A percentile compares a stretch with the other conserved stretches of the same genome.
Evolutionary conservation across 768 basidiomycete genomes (phyloP).

Genomic region (Mrakia blollopis): DNA sequence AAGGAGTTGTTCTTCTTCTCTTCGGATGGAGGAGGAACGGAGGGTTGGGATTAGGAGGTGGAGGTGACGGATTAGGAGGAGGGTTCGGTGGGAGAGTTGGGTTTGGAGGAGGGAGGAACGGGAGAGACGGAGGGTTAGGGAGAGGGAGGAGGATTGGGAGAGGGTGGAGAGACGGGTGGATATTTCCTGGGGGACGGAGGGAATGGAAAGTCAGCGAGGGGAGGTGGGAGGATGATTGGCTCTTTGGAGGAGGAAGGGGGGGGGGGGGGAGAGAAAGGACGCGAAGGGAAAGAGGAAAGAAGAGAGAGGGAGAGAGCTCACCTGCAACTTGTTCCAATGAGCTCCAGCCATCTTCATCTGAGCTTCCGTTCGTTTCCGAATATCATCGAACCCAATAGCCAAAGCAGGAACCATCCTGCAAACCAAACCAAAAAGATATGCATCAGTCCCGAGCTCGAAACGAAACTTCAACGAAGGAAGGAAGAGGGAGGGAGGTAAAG

Average conservation of each 20-base stretch:
- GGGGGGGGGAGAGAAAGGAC: constrained; percentile 35
- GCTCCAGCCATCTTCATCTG: constrained; percentile 41
- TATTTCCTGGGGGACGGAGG: constrained; percentile 30
- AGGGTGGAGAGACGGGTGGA: constrained; percentile 38
- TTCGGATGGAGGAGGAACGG: constrained; percentile 38
- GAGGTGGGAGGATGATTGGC: not conserved
- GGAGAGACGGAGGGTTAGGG: constrained; percentile 30
- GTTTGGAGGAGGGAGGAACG: constrained; percentile 30
- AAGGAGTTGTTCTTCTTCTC: constrained; percentile 39
- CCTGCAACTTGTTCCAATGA: constrained; percentile 41
- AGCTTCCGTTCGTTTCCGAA: constrained; percentile 41
- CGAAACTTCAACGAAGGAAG: no score
- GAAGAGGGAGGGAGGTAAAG: not conserved
- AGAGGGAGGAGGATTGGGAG: constrained; percentile 22
- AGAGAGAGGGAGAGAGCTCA: constrained; percentile 33
- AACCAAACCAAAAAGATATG: no score
- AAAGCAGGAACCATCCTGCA: constrained; percentile 42
- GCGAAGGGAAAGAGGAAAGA: constrained; percentile 29
- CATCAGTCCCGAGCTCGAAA: not conserved
- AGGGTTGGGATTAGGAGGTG: constrained; percentile 40
- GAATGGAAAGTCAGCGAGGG: not conserved
- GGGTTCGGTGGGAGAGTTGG: constrained; percentile 39
- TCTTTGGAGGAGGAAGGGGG: constrained; percentile 37
- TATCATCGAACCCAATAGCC: constrained; percentile 41
- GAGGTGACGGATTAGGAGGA: constrained; percentile 39